Evolutionary conservation across 169 alveolate genomes (phyloP).

Genomic region (Plasmodium gallinaceum): DNA sequence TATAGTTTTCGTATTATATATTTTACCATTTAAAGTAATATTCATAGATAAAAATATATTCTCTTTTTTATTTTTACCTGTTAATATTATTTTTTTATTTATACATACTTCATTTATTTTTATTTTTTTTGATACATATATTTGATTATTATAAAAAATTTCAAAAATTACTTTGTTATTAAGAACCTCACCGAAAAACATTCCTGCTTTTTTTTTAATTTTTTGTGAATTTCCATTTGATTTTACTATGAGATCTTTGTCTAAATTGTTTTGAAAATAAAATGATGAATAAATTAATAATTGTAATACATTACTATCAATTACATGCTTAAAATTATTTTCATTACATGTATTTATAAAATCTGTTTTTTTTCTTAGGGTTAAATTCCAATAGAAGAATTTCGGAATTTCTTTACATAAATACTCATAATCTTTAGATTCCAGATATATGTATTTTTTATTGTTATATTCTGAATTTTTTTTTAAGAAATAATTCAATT

Average conservation of each 20-base stretch:
- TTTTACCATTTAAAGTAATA: slow-evolving; percentile 44
- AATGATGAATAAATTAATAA: slow-evolving; percentile 24
- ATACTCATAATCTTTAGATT: slow-evolving; percentile 22
- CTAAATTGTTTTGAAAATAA: slow-evolving; percentile 60
- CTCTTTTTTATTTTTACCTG: slow-evolving; percentile 46
- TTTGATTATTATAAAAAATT: slow-evolving; percentile 17
- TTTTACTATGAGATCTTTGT: slow-evolving; percentile 22
- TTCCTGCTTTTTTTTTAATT: slow-evolving; percentile 13
- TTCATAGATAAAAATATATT: slow-evolving; percentile 47
- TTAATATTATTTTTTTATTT: slow-evolving; percentile 43
- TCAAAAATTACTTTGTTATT: slow-evolving; percentile 37
- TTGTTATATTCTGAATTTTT: slow-evolving; percentile 2
- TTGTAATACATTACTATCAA: slow-evolving; percentile 55
- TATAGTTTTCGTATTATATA: slow-evolving; percentile 41
- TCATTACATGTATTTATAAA: slow-evolving; percentile 6
- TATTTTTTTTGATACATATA: slow-evolving; percentile 23
- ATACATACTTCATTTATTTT: slow-evolving; percentile 57
- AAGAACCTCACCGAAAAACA: slow-evolving; percentile 47
- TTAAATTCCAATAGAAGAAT: slow-evolving; percentile 27
- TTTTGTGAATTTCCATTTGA: slow-evolving; percentile 40
- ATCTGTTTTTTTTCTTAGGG: slow-evolving; percentile 24
- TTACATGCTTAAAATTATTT: slow-evolving; percentile 39
- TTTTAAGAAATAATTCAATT: slow-evolving; percentile 23
- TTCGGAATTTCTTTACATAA: slow-evolving; percentile 41
- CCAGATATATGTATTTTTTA: slow-evolving; percentile 27